Base-by-base conservation (phyloP, 2,329 filamentous ascomycete species). In the Davidsoniella virescens region DNA sequence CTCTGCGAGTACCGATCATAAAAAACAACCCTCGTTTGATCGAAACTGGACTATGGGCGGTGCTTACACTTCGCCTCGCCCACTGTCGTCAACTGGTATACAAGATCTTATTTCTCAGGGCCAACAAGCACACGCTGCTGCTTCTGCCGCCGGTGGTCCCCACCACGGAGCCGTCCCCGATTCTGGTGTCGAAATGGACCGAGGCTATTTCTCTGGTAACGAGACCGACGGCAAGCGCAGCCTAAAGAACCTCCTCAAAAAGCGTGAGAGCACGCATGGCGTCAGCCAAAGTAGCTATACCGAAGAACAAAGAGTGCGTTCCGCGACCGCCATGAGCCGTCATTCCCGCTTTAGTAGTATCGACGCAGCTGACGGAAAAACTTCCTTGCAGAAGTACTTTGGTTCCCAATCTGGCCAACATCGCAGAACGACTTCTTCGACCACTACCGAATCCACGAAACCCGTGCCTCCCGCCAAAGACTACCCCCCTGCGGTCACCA, bases 131-230 rank as follows among this genome's bases (percentile, higher is more conserved):
- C 57, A 63, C 25, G 41, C 40, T 26, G 37, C 42, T 33, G 36
- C 59, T 8, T 5, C 17, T 44, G 26, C 36, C 38, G 49, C 44
- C 26, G 36, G 25, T 17, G 18, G 37, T n/a, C 29, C 39, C 18
- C 17, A 7, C 44, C 47, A 46, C 17, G 47, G 39, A 12, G 62
- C 67, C 10, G 58, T 66, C 12, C 68, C 68, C 54, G 72, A 76
- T 53, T 69, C 69, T 7, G 66, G 67, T 14, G 64, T 69, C 20
- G 84, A 93, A 54, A 64, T 86, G 14, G 92, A 96, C 59, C 77
- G 87, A 36, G 90, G 88, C 20, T 96, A 96, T 63, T 94, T 95
- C 61, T 95, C 90, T 6, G 87, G 88, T 2, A 84, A 83, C 14
- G 90, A 96, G 59, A 70, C 80, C 9, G 87, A 95, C 55, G 76